Evolutionary conservation across 495 filamentous ascomycete species (phyloP).

Genomic region (Aspergillus homomorphus): DNA sequence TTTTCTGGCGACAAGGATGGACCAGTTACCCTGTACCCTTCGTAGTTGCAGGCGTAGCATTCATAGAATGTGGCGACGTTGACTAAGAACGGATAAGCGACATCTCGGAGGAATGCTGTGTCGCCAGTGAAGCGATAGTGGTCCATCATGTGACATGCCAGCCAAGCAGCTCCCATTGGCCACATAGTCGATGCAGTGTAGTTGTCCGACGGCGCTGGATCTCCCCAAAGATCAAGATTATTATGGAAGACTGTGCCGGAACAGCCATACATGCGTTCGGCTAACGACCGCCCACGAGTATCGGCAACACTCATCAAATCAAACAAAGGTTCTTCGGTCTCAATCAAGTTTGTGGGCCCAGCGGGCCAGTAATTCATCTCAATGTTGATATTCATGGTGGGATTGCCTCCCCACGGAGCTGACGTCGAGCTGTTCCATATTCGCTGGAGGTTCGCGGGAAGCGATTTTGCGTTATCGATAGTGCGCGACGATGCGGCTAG

Average conservation of each 20-base stretch:
- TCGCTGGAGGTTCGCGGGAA: slow-evolving; percentile 8
- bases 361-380: no score
- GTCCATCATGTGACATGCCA: slow-evolving; percentile 5
- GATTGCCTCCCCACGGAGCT: slow-evolving; percentile 8
- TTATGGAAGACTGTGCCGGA: slow-evolving; percentile 7
- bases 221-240: slow-evolving; percentile 12
- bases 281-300: background rate
- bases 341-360: slow-evolving; percentile 4
- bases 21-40: slow-evolving; percentile 7
- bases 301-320: slow-evolving; percentile 4
- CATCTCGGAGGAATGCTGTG: slow-evolving; percentile 1
- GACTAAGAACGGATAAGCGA: slow-evolving; percentile 2
- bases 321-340: slow-evolving; percentile 8
- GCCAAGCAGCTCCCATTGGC: slow-evolving; percentile 11
- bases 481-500: slow-evolving; percentile 5
- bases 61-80: slow-evolving; percentile 7
- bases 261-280: slow-evolving; percentile 6
- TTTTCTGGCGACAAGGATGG: slow-evolving; percentile 11
- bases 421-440: slow-evolving; percentile 10
- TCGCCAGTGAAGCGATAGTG: slow-evolving; percentile 11
- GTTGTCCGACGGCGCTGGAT: slow-evolving; percentile 7
- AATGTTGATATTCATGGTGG: slow-evolving; percentile 12
- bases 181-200: slow-evolving; percentile 12
- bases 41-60: slow-evolving; percentile 8
- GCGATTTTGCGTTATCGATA: background rate